Evolutionary conservation across 495 filamentous ascomycete species (phyloP).

Genomic region (Cryomyces minteri): DNA sequence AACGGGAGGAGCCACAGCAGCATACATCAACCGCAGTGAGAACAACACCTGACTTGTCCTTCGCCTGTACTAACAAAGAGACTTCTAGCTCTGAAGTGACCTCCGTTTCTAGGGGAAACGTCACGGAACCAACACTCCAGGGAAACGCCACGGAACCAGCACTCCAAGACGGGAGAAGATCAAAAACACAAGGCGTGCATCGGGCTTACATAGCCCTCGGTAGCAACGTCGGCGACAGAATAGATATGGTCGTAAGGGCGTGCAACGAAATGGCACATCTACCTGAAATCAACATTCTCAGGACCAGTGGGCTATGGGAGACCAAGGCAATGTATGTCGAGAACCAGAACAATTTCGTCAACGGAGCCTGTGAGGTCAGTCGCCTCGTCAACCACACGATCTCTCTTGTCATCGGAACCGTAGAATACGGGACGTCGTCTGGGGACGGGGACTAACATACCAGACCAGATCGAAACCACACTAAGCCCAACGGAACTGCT

Average conservation of each 20-base stretch:
- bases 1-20: too few relatives aligned
- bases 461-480: slow-evolving; percentile 55
- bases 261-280: slow-evolving; percentile 51
- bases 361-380: slow-evolving; percentile 83
- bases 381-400: neutral
- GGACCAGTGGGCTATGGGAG: slow-evolving; percentile 83
- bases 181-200: slow-evolving; percentile 11
- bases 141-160: too few relatives aligned
- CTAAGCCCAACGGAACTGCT: slow-evolving; percentile 58
- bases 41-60: too few relatives aligned
- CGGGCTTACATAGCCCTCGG: slow-evolving; percentile 73
- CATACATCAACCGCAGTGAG: too few relatives aligned
- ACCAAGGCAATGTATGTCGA: slow-evolving; percentile 92
- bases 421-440: too few relatives aligned
- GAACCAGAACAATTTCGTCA: slow-evolving; percentile 76
- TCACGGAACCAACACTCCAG: too few relatives aligned
- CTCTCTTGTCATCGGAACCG: neutral
- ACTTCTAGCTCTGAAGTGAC: too few relatives aligned
- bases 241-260: slow-evolving; percentile 65
- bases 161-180: too few relatives aligned
- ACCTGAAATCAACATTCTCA: slow-evolving; percentile 47
- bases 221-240: slow-evolving; percentile 80
- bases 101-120: too few relatives aligned
- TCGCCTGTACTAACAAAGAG: too few relatives aligned
- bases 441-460: too few relatives aligned